These are phyloP conservation scores for Acorus gramineus DNA, from an alignment of 106 monocot species.

Conservation along the genomic window DNA sequence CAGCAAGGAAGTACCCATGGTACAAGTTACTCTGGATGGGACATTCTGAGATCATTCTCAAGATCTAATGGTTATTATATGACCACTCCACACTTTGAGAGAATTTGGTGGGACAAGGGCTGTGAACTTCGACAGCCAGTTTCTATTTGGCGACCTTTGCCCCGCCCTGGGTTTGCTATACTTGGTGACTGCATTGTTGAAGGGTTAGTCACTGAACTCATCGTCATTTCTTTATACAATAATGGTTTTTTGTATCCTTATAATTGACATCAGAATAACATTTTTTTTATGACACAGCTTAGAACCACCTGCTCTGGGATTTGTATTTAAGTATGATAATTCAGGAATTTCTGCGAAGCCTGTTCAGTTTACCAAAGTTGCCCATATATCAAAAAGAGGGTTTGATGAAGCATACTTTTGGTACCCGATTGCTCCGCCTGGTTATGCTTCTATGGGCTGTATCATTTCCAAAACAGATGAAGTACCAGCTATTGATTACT, in stretches of 20 bases:
- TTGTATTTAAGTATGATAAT: slow-evolving; percentile 70
- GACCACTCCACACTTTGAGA: slow-evolving; percentile 92
- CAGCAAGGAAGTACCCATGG: slow-evolving; percentile 12
- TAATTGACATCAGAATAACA: background rate
- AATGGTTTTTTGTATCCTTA: background rate
- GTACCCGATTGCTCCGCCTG: slow-evolving; percentile 92
- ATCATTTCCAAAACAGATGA: slow-evolving; percentile 72
- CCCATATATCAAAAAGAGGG: slow-evolving; percentile 58
- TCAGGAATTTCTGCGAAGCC: slow-evolving; percentile 63
- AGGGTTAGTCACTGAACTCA: slow-evolving; percentile 42
- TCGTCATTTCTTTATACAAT: slow-evolving; percentile 1
- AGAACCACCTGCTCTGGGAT: slow-evolving; percentile 83
- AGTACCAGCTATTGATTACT: slow-evolving; percentile 43
- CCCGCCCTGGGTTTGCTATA: slow-evolving; percentile 52
- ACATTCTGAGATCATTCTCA: slow-evolving; percentile 63
- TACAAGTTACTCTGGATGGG: slow-evolving; percentile 57
- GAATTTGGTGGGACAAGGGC: slow-evolving; percentile 95
- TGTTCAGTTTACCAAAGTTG: slow-evolving; percentile 76
- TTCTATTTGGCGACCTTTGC: slow-evolving; percentile 81
- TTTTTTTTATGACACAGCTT: slow-evolving; percentile 37
- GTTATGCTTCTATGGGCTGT: slow-evolving; percentile 92
- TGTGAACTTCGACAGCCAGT: slow-evolving; percentile 56
- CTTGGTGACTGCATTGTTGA: slow-evolving; percentile 93
- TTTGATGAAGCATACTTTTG: slow-evolving; percentile 78
- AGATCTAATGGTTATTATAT: slow-evolving; percentile 42